Evolutionary conservation across 2,329 filamentous ascomycete species (phyloP), one percentile per base, ranked within the genome.

Genomic region (Teratosphaeria zuluensis): DNA sequence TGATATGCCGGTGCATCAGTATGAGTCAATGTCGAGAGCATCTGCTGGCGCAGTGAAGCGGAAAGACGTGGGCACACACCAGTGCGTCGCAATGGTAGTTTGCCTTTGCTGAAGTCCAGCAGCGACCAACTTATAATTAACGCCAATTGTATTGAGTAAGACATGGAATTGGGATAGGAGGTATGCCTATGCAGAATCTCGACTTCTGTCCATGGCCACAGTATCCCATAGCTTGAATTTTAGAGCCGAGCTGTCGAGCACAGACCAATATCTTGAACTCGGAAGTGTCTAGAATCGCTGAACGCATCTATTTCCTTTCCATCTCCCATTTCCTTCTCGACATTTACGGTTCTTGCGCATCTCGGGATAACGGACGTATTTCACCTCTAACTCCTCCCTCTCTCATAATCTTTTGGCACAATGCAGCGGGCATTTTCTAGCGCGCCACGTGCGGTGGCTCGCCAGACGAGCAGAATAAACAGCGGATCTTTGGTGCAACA

Each of bases 401-500:
- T 54, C 51, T 48, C 38, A 35, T 33, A 31, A 42, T 24, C 4
- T 33, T 30, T 52, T 51, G 56, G 48, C 62, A 68, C 38, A 42
- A 99, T 99, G 94, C 94, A 99, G 84, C 90, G 94, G 78, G 91
- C 91, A 79, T 84, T 99, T 74, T 85, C 89, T 74, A 90, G 89
- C 69, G 82, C 84, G 75, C 81, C 88, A 71, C 83, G 90, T 80
- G 86, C 90, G 74, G 89, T 90, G 68, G 85, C 87, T 81, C 85
- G 92, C 70, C 87, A 85, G 65, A 83, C 87, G 63, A 77, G 80
- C 65, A 73, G 75, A 67, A 70, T 76, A 62, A 67, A 71, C 58
- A 75, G 78, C 66, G 77, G 74, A 70, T 75, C 81, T 75, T 81
- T 90, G 69, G 90, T 95, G 77, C 92, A 97, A 81, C 85, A 95